Evolutionary conservation across 2,329 filamentous ascomycete genomes (phyloP).

Genomic region (Fusarium mangiferae): DNA sequence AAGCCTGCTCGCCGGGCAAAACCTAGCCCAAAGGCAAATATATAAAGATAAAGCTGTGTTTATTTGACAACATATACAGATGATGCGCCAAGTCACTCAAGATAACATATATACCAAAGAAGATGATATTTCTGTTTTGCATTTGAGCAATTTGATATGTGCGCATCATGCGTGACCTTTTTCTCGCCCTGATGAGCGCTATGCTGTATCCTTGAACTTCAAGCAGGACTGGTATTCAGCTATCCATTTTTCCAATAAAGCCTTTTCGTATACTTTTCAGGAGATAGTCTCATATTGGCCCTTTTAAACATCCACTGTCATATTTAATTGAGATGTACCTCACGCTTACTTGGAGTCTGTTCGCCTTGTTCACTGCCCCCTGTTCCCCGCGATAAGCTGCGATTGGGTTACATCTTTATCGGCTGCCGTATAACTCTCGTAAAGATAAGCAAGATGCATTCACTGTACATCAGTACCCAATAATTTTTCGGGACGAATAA

Average conservation of each 20-base stretch:
- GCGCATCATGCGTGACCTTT: neutral
- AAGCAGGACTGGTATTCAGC: too few species aligned
- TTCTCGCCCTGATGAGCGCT: neutral
- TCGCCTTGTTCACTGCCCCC: neutral
- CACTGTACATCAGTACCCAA: neutral
- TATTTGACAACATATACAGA: neutral
- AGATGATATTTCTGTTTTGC: too few species aligned
- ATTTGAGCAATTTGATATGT: too few species aligned
- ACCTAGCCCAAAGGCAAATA: constrained; percentile 45
- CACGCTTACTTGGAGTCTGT: neutral
- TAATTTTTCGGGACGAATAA: neutral
- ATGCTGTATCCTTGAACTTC: neutral
- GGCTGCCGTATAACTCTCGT: neutral
- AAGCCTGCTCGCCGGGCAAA: constrained; percentile 30
- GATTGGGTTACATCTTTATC: neutral
- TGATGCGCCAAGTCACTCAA: neutral
- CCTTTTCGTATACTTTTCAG: neutral
- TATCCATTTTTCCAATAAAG: too few species aligned
- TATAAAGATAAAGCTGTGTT: constrained; percentile 30
- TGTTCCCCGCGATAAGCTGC: neutral
- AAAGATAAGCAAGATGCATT: neutral
- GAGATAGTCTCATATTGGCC: neutral
- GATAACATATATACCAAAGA: neutral
- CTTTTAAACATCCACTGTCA: neutral
- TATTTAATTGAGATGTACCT: neutral